phyloP scores from a whole-genome alignment of 352 stramenopile genomes.

The Globisporangium spiculum region DNA sequence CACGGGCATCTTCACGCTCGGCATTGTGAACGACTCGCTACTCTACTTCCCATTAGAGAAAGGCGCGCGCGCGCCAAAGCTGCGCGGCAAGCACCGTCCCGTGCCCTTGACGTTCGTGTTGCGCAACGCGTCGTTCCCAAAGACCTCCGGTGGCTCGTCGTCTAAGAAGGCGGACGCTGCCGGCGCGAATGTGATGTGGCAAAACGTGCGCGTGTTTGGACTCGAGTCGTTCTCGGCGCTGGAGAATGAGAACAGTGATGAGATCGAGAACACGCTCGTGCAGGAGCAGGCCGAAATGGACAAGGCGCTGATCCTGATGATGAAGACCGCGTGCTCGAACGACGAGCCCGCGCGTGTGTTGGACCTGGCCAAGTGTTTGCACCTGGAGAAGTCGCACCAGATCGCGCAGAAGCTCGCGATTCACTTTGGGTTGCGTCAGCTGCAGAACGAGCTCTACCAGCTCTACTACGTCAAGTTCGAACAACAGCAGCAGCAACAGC shows the following conservation, averaged over 20 bases:
- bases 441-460: slow-evolving; percentile 72
- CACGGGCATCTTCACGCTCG: slow-evolving; percentile 59
- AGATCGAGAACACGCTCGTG: slow-evolving; percentile 29
- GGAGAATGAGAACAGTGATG: neutral
- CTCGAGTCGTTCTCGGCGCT: slow-evolving; percentile 23
- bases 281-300: slow-evolving; percentile 78
- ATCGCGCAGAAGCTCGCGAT: slow-evolving; percentile 83
- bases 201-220: slow-evolving; percentile 50
- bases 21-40: slow-evolving; percentile 69
- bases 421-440: slow-evolving; percentile 70
- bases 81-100: slow-evolving; percentile 70
- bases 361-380: slow-evolving; percentile 77
- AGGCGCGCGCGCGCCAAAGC: slow-evolving; percentile 33
- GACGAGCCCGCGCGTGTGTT: slow-evolving; percentile 68
- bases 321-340: slow-evolving; percentile 70
- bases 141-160: slow-evolving; percentile 23
- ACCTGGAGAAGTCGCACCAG: slow-evolving; percentile 79
- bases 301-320: slow-evolving; percentile 81
- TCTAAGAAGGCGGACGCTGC: slow-evolving; percentile 29
- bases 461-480: slow-evolving; percentile 70
- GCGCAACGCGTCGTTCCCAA: slow-evolving; percentile 54
- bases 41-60: slow-evolving; percentile 72
- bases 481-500: slow-evolving; percentile 19
- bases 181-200: slow-evolving; percentile 56
- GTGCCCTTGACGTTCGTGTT: slow-evolving; percentile 67